Evolutionary conservation across 2,329 filamentous ascomycete genomes (phyloP).

Genomic region (Calonectria pseudoturangicola): DNA sequence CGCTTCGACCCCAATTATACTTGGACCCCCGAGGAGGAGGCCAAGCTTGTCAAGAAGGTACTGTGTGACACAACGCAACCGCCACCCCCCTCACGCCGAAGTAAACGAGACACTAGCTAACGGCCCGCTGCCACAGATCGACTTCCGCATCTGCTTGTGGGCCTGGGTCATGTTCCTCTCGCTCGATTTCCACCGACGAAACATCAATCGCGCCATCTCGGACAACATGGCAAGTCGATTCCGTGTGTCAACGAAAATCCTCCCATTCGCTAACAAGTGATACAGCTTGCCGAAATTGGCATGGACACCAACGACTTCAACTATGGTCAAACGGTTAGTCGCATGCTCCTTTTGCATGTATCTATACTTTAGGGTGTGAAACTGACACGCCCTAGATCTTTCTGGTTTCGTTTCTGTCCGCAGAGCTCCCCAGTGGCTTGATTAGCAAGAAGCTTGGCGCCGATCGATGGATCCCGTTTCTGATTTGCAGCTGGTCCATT

Average conservation of each 20-base stretch:
- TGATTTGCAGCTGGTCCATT: slow-evolving; percentile 64
- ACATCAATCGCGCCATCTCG: slow-evolving; percentile 66
- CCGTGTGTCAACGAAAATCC: not conserved
- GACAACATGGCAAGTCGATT: slow-evolving; percentile 59
- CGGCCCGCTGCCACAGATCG: slow-evolving; percentile 63
- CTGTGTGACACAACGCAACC: not conserved
- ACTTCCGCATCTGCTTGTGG: slow-evolving; percentile 61
- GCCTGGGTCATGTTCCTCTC: slow-evolving; percentile 70
- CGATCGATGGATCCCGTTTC: slow-evolving; percentile 66
- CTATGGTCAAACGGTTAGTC: slow-evolving; percentile 62
- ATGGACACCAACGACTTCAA: slow-evolving; percentile 68
- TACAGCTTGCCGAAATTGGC: slow-evolving; percentile 61
- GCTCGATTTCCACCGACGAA: slow-evolving; percentile 67
- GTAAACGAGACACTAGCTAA: slow-evolving; percentile 39
- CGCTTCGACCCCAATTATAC: slow-evolving; percentile 69
- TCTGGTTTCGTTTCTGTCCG: slow-evolving; percentile 65
- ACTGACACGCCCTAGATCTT: slow-evolving; percentile 60
- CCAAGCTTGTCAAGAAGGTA: slow-evolving; percentile 67
- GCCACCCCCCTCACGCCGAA: not conserved
- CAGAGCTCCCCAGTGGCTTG: slow-evolving; percentile 69
- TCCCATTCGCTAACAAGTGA: slow-evolving; percentile 25
- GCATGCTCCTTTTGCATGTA: slow-evolving; percentile 1
- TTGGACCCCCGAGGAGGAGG: slow-evolving; percentile 70
- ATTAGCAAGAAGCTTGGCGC: slow-evolving; percentile 71
- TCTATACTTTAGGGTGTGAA: not conserved